Base-by-base conservation (phyloP, 176 grass and related monocot genomes). In the Aegilops speltoides region DNA sequence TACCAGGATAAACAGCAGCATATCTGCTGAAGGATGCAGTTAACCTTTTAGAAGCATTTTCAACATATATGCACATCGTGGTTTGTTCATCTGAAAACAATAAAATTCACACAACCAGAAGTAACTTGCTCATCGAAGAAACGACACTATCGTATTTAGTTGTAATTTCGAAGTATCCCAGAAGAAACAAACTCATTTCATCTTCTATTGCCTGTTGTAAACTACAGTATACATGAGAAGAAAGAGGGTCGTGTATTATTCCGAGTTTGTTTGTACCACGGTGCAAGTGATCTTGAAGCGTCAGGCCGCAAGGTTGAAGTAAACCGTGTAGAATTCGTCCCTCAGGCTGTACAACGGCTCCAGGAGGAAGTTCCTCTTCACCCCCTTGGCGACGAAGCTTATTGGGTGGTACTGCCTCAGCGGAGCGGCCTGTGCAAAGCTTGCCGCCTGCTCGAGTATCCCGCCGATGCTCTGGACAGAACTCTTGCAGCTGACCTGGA, bases 261-360 rank as follows among this genome's bases (percentile, higher is more conserved):
- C 52, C 60, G 61, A 23, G 38, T 75, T 75, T 84, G 79, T 80
- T 83, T 90, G 59, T 80, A 50, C 61, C 68, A 25, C 57, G 22
- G 28, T 74, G 74, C 71, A 57, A 83, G 74, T 79, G 64, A 84
- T 14, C 1, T 46, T 90, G 60, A 17, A 12, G 73, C 54, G 10
- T 91, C 78, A 95, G 79, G 93, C 82, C 60, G 85, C 83, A 40
- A 96, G 65, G 72, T 94, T 93, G 85, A 99, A 99, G 84, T 99
- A 96, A 79, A 93, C 71, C 13, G 92, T 93, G 60, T 99, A 99
- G 72, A 87, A 90, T 80, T 99, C 97, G 26, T 96, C 94, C 41
- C 50, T 90, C 83, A 99, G 76, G 82, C 92, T 92, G 75, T 94
- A 79, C 68, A 96, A 72, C 52, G 97, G 94, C 63, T 99, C 90